Conservation (phyloP, 257 asterid species). For the Anisodus tanguticus region DNA sequence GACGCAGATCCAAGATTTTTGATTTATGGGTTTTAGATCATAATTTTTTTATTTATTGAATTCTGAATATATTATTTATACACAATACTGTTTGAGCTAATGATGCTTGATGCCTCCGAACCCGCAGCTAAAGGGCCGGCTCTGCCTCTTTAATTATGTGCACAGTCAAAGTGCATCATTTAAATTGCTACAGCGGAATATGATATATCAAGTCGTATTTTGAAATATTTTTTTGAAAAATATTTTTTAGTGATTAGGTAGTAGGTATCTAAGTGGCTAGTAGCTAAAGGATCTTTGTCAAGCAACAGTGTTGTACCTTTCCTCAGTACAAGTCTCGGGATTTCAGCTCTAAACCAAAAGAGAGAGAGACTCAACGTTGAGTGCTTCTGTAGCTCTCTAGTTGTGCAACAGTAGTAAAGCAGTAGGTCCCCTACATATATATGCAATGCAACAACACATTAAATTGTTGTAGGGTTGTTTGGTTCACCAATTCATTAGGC, state of each 20-base stretch:
- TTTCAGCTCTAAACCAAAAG: conserved; percentile 44
- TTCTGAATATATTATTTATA: no score
- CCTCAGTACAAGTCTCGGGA: conserved; percentile 56
- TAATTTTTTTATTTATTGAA: no score
- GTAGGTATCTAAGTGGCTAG: background rate
- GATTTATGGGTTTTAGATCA: no score
- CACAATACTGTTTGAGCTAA: no score
- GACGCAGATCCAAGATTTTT: no score
- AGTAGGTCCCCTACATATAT: background rate
- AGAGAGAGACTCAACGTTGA: conserved; percentile 43
- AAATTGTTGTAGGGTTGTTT: background rate
- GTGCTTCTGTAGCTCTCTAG: conserved; percentile 58
- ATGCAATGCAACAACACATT: background rate
- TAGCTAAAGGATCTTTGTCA: conserved; percentile 38
- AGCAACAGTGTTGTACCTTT: conserved; percentile 53
- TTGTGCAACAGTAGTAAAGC: conserved; percentile 50
- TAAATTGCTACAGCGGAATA: background rate
- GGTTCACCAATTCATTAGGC: background rate
- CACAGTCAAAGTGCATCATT: no score
- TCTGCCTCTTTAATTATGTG: no score
- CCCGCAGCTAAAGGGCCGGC: no score
- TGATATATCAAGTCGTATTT: background rate
- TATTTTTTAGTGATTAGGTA: background rate
- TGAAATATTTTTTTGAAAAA: background rate
- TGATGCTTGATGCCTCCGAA: no score